These are phyloP conservation scores for Camellia japonica DNA, from an alignment of 148 eudicot species.

Conservation along the genomic window DNA sequence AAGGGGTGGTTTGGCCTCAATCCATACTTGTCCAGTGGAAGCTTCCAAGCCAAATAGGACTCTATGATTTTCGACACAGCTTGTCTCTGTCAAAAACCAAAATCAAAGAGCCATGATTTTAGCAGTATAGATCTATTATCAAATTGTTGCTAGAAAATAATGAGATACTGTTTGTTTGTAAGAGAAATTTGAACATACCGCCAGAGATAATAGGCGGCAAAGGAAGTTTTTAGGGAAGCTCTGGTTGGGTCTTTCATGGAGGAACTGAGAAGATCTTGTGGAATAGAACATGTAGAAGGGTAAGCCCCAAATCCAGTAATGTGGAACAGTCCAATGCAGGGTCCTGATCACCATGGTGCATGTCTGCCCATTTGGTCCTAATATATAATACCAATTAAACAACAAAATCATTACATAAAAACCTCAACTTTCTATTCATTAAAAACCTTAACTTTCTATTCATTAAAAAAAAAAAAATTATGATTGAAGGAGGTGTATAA, in stretches of 20 bases:
- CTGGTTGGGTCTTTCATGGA: conserved; percentile 79
- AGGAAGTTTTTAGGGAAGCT: conserved; percentile 46
- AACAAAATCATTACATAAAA: background rate
- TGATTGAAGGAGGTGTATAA: no score
- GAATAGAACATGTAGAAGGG: conserved; percentile 97
- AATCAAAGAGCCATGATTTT: background rate
- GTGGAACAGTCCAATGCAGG: conserved; percentile 93
- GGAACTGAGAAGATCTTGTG: conserved; percentile 81
- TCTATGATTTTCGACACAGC: conserved; percentile 60
- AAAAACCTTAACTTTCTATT: no score
- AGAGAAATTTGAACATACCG: conserved; percentile 24
- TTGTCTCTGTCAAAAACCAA: conserved; percentile 38
- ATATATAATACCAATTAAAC: background rate
- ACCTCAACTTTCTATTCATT: no score
- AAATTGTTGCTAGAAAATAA: no score
- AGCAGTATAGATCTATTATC: no score
- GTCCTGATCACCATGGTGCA: conserved; percentile 92
- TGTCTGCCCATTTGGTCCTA: conserved; percentile 69
- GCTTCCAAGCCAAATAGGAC: conserved; percentile 66
- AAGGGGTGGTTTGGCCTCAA: conserved; percentile 86
- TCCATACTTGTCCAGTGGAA: conserved; percentile 72
- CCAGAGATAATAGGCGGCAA: conserved; percentile 55
- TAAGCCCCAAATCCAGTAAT: conserved; percentile 86
- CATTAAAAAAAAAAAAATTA: no score
- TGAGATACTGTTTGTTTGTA: no score